Evolutionary conservation across 495 filamentous ascomycete genomes (phyloP).

Genomic region (Xylaria grammica): DNA sequence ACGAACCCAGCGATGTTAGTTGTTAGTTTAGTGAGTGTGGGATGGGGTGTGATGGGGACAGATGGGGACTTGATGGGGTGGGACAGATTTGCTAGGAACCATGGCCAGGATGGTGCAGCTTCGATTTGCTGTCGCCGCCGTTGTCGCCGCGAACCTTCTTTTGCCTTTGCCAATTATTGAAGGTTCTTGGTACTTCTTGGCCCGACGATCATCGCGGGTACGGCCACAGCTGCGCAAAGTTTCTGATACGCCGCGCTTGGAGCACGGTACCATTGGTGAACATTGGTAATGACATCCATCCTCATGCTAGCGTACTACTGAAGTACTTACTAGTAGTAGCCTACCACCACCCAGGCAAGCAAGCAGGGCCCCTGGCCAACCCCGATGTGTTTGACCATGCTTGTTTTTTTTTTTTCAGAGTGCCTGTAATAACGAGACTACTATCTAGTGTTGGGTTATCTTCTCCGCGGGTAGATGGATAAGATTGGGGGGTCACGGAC

Average conservation of each 20-base stretch:
- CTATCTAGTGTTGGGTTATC: conserved; percentile 8
- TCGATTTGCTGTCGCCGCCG: conserved; percentile 23
- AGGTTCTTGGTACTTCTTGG: conserved; percentile 23
- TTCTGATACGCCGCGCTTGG: conserved; percentile 11
- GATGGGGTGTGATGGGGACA: conserved; percentile 21
- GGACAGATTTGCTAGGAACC: conserved; percentile 10
- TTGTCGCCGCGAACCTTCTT: conserved; percentile 6
- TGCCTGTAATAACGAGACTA: conserved; percentile 9
- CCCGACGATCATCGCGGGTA: conserved; percentile 12
- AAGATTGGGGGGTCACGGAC: conserved; percentile 14
- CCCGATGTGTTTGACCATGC: conserved; percentile 1
- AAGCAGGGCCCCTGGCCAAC: conserved; percentile 5
- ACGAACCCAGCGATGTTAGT: conserved; percentile 4
- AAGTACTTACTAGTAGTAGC: not conserved
- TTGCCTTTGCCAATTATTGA: not conserved
- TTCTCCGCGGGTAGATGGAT: conserved; percentile 23
- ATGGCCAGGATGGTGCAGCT: conserved; percentile 17
- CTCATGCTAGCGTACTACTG: too few relatives aligned
- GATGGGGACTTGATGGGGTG: too few relatives aligned
- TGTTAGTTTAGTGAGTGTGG: too few relatives aligned
- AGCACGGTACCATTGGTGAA: conserved; percentile 4
- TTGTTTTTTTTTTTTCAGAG: conserved; percentile 2
- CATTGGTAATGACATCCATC: conserved; percentile 5
- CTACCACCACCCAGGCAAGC: conserved; percentile 4
- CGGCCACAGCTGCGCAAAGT: conserved; percentile 3